phyloP scores from a whole-genome alignment of 2,329 filamentous ascomycete species.

The Atkinsonella texensis region DNA sequence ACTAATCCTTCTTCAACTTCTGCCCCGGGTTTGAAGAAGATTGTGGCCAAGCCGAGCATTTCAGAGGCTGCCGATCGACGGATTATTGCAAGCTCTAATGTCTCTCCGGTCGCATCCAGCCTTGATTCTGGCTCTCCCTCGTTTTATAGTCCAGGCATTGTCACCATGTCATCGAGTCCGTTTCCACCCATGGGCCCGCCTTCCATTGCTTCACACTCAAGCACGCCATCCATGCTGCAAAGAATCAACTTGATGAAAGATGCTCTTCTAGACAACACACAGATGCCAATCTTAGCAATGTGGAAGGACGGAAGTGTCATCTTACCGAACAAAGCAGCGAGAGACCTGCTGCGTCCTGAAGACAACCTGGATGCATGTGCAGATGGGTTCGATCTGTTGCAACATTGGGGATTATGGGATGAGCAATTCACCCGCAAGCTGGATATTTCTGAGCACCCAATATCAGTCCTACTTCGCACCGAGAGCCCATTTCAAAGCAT shows the following conservation, averaged over 20 bases:
- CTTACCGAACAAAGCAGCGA: conserved; percentile 58
- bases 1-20: conserved; percentile 29
- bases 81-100: conserved; percentile 30
- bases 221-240: conserved; percentile 53
- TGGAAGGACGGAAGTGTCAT: conserved; percentile 69
- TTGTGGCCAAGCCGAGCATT: conserved; percentile 25
- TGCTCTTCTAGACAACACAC: conserved; percentile 61
- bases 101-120: conserved; percentile 35
- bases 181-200: conserved; percentile 60
- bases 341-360: conserved; percentile 34
- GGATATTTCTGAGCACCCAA: conserved; percentile 50
- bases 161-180: conserved; percentile 41
- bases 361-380: conserved; percentile 26
- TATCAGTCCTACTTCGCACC: conserved; percentile 50
- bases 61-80: conserved; percentile 35
- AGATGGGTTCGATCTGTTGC: conserved; percentile 44
- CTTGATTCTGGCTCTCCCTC: conserved; percentile 35
- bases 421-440: conserved; percentile 53
- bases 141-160: conserved; percentile 38
- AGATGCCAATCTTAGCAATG: conserved; percentile 65
- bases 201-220: conserved; percentile 37
- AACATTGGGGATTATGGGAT: conserved; percentile 49
- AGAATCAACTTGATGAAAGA: conserved; percentile 69
- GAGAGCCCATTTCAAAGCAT: conserved; percentile 45
- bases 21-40: conserved; percentile 22